Evolutionary conservation across 495 filamentous ascomycete species (phyloP), one percentile per base, ranked within the genome.

Genomic region (Aspergillus cavernicola): DNA sequence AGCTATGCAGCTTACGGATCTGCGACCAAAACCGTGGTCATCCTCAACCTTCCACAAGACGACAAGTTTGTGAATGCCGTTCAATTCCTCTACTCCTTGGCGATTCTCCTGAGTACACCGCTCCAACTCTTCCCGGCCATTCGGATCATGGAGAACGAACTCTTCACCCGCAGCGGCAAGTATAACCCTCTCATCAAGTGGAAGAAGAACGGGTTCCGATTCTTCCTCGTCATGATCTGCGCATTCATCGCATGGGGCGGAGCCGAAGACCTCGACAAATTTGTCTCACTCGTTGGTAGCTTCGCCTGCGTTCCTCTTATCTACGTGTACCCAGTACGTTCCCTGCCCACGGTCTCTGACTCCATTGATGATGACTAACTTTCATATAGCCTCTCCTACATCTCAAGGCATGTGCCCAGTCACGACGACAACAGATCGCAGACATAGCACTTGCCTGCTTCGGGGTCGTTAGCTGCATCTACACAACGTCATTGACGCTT

Each of bases 261-360:
- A 47, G 91, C 93, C 4, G 87, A 89, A 57, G 86, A 97, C 72
- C 76, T 98, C 50, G 93, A 98, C 72, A 97, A 97, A 68, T 97
- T 98, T 65, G 93, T 98, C 16, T 86, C 90, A 13, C 75, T 98
- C 20, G 90, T 97, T 19, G 93, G 93, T 50, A 96, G 90, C 70
- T 97, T 98, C 74, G 93, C 93, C 54, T 98, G 93, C 70, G 90
- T 98, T 63, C 93, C 93, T 24, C 74, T 98, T 57, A 92, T 97
- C 58, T 97, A 96, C 63, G 95, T 98, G 40, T 98, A 98, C 66
- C 95, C 93, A 48, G 91, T 95, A 80, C 73, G 85, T 80, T 42
- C 49, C n/a, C 41, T 41, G 74, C 35, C 36, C 39, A 10, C 24
- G 7, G 12, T 35, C 19, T 32, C 36, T 32, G 15, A 29, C 20